These are phyloP conservation scores for Dillenia turbinata DNA, from an alignment of 164 flowering plant species.

Conservation along the genomic window DNA sequence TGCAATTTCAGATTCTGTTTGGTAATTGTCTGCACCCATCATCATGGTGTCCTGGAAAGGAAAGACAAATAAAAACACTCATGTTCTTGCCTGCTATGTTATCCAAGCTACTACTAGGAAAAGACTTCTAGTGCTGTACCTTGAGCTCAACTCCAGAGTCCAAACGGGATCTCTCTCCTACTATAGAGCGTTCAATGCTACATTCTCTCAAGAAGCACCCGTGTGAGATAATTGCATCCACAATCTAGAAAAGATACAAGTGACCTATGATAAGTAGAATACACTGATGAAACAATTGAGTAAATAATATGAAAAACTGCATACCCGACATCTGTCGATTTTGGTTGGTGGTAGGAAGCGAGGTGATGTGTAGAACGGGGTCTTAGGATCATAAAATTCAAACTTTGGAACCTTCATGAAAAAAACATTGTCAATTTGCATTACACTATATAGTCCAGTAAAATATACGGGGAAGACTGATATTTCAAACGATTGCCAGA, in stretches of 20 bases:
- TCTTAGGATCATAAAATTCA: conserved; percentile 69
- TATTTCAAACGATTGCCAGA: background rate
- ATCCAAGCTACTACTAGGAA: background rate
- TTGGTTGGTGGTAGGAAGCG: conserved; percentile 81
- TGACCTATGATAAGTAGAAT: background rate
- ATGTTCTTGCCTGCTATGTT: background rate
- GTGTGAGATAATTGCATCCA: conserved; percentile 78
- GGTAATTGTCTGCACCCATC: conserved; percentile 90
- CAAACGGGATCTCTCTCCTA: conserved; percentile 79
- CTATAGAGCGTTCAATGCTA: conserved; percentile 53
- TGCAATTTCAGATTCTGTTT: conserved; percentile 85
- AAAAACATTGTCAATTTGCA: too few relatives aligned
- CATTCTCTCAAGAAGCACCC: conserved; percentile 87
- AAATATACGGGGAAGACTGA: too few relatives aligned
- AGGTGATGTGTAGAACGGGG: conserved; percentile 83
- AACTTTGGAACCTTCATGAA: conserved; percentile 58
- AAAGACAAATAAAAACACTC: too few relatives aligned
- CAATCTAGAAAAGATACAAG: conserved; percentile 37
- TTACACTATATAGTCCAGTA: too few relatives aligned
- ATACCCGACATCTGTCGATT: conserved; percentile 66
- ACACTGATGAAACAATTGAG: background rate
- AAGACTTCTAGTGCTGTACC: conserved; percentile 25
- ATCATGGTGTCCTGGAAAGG: conserved; percentile 68
- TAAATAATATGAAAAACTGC: background rate
- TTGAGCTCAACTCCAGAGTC: conserved; percentile 70